Evolutionary conservation across 345 rosid genomes (phyloP).

Genomic region (Eucalyptus erythrocorys): DNA sequence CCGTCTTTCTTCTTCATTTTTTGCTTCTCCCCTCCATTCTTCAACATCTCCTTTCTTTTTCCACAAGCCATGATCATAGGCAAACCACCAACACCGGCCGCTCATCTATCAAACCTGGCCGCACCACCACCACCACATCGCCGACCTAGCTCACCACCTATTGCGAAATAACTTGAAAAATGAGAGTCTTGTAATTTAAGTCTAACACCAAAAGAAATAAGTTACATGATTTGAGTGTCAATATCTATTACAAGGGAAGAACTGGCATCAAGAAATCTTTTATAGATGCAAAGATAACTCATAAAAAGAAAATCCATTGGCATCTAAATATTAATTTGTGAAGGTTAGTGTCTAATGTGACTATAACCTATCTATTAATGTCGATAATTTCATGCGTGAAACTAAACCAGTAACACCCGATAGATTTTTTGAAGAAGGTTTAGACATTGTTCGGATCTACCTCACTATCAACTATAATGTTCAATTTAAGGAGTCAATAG

Average conservation of each 20-base stretch:
- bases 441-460: background rate
- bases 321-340: background rate
- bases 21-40: rapidly evolving
- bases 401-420: background rate
- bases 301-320: too few species aligned
- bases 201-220: background rate
- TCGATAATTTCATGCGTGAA: background rate
- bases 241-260: rapidly evolving
- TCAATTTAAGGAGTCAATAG: background rate
- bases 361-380: background rate
- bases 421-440: background rate
- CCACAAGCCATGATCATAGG: background rate
- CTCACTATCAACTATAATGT: background rate
- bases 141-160: background rate
- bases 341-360: background rate
- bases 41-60: background rate
- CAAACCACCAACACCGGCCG: background rate
- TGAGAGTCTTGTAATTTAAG: background rate
- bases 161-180: background rate
- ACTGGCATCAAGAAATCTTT: background rate
- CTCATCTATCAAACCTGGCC: background rate
- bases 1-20: too few species aligned
- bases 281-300: background rate
- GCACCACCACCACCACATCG: background rate
- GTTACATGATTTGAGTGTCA: background rate